Conservation (phyloP, 2,329 filamentous ascomycete genomes). For the Penicillium capsulatum region DNA sequence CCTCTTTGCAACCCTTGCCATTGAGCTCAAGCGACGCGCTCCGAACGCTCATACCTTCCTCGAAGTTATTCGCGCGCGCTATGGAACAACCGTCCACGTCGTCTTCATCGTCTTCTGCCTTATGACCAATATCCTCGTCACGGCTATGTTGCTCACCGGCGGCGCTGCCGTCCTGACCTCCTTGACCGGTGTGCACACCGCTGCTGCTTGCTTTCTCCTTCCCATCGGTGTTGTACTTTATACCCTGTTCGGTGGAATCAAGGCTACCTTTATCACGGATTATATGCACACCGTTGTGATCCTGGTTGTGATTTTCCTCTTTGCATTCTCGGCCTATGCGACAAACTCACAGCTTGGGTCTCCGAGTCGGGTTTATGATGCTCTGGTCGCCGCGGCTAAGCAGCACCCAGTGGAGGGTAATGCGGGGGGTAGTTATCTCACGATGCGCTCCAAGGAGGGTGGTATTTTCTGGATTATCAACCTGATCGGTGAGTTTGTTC, state of each 20-base stretch:
- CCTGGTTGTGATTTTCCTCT: constrained; percentile 79
- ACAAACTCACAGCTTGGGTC: constrained; percentile 69
- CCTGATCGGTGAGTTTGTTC: constrained; percentile 69
- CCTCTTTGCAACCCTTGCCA: constrained; percentile 83
- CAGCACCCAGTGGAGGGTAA: constrained; percentile 76
- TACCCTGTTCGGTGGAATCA: constrained; percentile 71
- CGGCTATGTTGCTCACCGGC: constrained; percentile 82
- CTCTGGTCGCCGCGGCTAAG: constrained; percentile 63
- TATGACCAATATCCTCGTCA: constrained; percentile 82
- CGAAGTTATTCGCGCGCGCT: constrained; percentile 76
- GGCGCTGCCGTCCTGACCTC: constrained; percentile 70
- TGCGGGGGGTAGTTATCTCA: constrained; percentile 74
- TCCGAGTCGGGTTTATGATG: constrained; percentile 72
- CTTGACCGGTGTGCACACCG: constrained; percentile 69
- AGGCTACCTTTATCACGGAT: constrained; percentile 81
- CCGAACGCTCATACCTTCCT: constrained; percentile 84
- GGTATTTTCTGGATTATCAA: constrained; percentile 91
- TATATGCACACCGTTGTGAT: constrained; percentile 74
- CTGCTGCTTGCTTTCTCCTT: constrained; percentile 78
- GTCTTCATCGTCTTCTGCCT: constrained; percentile 80
- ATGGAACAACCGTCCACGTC: constrained; percentile 67
- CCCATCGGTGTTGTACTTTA: constrained; percentile 78
- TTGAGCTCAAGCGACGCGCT: constrained; percentile 79
- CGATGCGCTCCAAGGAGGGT: constrained; percentile 76
- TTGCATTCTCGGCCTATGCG: constrained; percentile 76